phyloP scores from a whole-genome alignment of 192 early-diverging fungal genomes.

The Haplosporangium gracile region DNA sequence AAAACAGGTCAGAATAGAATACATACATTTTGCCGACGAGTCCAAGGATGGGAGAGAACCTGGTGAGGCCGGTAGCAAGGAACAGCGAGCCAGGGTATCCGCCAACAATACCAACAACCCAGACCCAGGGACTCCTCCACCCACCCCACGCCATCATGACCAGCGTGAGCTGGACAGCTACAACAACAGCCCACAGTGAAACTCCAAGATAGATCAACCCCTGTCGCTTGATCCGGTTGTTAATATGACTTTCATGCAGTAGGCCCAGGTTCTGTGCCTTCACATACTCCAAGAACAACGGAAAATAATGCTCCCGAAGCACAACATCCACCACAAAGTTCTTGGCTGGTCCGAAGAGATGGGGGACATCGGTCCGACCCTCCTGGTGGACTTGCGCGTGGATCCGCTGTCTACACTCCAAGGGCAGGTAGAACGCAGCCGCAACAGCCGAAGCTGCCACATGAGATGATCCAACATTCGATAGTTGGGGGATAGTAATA shows the following conservation, averaged over 20 bases:
- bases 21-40: conserved; percentile 31
- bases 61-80: conserved; percentile 19
- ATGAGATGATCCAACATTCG: neutral
- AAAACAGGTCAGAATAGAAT: neutral
- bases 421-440: conserved; percentile 41
- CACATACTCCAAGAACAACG: conserved; percentile 39
- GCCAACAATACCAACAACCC: conserved; percentile 25
- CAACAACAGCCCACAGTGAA: conserved; percentile 5
- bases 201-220: conserved; percentile 4
- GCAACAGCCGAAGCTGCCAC: conserved; percentile 19
- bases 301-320: conserved; percentile 42
- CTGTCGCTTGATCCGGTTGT: conserved; percentile 24
- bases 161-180: conserved; percentile 14
- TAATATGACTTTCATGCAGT: conserved; percentile 15
- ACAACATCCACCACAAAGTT: conserved; percentile 47
- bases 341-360: conserved; percentile 44
- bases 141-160: conserved; percentile 30
- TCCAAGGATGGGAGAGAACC: conserved; percentile 35
- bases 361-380: conserved; percentile 15
- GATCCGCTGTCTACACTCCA: conserved; percentile 43
- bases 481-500: neutral
- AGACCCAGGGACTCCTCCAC: conserved; percentile 37
- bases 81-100: conserved; percentile 21
- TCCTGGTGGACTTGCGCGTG: conserved; percentile 37
- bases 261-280: conserved; percentile 37